phyloP scores from a whole-genome alignment of 1,139 yeast genomes.

The Yamadazyma dendronema region DNA sequence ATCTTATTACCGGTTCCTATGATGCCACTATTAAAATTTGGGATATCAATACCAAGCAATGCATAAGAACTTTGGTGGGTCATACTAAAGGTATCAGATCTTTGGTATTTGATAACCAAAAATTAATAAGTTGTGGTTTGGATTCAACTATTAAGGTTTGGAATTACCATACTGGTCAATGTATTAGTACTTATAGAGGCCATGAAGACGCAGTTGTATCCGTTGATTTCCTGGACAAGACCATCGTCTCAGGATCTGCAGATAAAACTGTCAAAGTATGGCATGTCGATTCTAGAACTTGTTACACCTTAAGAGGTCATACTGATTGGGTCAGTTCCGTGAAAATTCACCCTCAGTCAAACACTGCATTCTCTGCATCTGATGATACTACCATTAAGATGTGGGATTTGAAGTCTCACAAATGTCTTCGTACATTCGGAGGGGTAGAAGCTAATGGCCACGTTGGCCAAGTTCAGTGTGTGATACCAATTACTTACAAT shows the following conservation, averaged over 20 bases:
- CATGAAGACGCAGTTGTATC: slow-evolving; percentile 84
- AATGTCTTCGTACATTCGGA: slow-evolving; percentile 76
- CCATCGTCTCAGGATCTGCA: slow-evolving; percentile 91
- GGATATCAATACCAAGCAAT: slow-evolving; percentile 78
- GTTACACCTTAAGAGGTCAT: slow-evolving; percentile 91
- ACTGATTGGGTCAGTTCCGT: slow-evolving; percentile 90
- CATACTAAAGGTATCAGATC: slow-evolving; percentile 86
- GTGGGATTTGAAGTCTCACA: slow-evolving; percentile 88
- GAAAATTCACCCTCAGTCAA: slow-evolving; percentile 75
- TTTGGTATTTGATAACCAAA: slow-evolving; percentile 80
- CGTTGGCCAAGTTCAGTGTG: slow-evolving; percentile 88
- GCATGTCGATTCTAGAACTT: slow-evolving; percentile 92
- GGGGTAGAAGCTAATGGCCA: slow-evolving; percentile 69
- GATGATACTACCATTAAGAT: slow-evolving; percentile 90
- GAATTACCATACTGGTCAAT: slow-evolving; percentile 93
- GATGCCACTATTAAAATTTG: slow-evolving; percentile 87
- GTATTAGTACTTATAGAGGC: slow-evolving; percentile 90
- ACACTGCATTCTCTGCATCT: slow-evolving; percentile 79
- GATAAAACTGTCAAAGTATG: slow-evolving; percentile 91
- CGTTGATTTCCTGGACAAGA: slow-evolving; percentile 74
- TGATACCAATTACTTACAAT: slow-evolving; percentile 73
- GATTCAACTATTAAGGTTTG: slow-evolving; percentile 92
- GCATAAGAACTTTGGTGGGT: slow-evolving; percentile 74
- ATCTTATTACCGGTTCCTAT: slow-evolving; percentile 86
- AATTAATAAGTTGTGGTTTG: slow-evolving; percentile 86